Evolutionary conservation across 805 yeast genomes (phyloP), one percentile per base, ranked within the genome.

Genomic region (Starmerella scarabaei): DNA sequence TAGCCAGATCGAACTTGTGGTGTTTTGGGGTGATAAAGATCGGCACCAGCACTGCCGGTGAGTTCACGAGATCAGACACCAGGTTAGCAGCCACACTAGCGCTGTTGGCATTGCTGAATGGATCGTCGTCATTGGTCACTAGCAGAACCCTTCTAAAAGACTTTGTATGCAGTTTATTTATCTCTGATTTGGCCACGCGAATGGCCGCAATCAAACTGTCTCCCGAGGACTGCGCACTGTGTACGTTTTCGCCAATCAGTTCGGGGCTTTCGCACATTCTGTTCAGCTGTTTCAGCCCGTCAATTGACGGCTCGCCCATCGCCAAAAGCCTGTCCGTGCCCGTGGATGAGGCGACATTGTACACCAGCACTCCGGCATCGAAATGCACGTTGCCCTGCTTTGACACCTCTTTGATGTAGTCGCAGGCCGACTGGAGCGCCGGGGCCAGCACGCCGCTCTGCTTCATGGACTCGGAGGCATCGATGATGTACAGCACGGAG

Each of bases 361-460:
- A 57, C 71, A 70, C 53, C 71, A 76, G 72, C 35, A 85, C 71
- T 0, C 94, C 96, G 20, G 83, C 63, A 0, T 83, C 86, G 21
- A 27, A 30, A 1, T 88, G 78, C 33, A 66, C 64, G 1, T 85
- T 82, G 29, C 72, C 59, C 0, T 78, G 67, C 26, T 80, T 73
- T 2, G 80, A 73, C 42, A 82, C 62, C 36, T 74, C 77, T 3
- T 77, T 65, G 60, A 84, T 70, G 27, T 83, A 61, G n/a, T 72
- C 74, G 38, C 68, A 63, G 5, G 81, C 63, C 2, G 80, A 67
- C 12, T 65, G 65, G 15, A 86, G 50, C 9, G 62, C 42, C n/a
- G 30, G 30, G 5, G 27, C 40, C 16, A 35, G 47, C 15, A 47
- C 51, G n/a, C 41, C 47, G 28, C 36, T 26, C 33, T 21, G 41